Base-by-base conservation (phyloP, 345 rosid species). In the Acer negundo region DNA sequence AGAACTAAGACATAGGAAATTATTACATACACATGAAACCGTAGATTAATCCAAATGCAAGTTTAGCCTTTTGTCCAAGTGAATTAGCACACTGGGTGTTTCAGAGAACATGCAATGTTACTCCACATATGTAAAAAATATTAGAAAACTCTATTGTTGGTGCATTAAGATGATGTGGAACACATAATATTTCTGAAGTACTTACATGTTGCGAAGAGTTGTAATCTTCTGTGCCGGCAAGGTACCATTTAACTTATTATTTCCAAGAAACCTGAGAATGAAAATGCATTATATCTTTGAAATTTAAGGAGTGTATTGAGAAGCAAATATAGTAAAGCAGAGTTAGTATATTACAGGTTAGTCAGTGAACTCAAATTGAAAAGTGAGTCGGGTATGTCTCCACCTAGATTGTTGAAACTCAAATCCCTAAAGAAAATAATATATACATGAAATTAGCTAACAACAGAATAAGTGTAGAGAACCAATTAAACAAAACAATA, bases 261-360 rank as follows among this genome's bases (percentile, higher is more conserved):
- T 84, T 81, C 93, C 90, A 62, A 88, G 85, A 80, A 91, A 92
- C 87, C 98, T 94, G 84, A 53, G 55, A 7, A 78, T 20, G 53
- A 78, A 78, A 76, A 75, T 65, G 56, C 38, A 79, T 63, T 22
- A 71, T n/a, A 69, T 53, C 44, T 46, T 61, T 77, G 35, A 63
- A 75, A 10, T n/a, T 19, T 42, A 15, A 16, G 51, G 31, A 20
- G 17, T 23, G 62, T 70, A 22, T 68, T 62, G 2, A 44, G 9
- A 77, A n/a, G 58, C 20, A 75, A 24, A 62, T 20, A 23, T 20
- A 65, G 35, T 0, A 16, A 55, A 75, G 91, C 96, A 92, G 80
- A 28, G 31, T 28, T 28, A 28, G 31, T 28, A 28, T 28, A 28
- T 28, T 28, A 28, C 31, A 28, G 31, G 86, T 76, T 28, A 64